Conservation (phyloP, 2,329 filamentous ascomycete species). For the Colletotrichum orbiculare region DNA sequence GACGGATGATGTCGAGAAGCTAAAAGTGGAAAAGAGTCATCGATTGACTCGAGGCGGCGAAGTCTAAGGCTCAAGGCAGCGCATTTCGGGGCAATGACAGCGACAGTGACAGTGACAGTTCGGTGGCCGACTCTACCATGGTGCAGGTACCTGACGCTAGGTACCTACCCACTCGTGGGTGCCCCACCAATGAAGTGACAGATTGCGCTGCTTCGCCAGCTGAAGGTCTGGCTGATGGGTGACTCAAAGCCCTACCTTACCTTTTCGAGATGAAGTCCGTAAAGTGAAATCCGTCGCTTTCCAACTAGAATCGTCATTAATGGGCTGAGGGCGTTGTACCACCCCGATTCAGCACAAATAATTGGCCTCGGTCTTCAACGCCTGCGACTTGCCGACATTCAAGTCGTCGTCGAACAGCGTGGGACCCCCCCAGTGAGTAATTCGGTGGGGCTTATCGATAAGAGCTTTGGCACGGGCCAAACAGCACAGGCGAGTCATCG, state of each 20-base stretch:
- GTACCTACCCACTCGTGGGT: no score
- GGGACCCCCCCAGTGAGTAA: constrained; percentile 27
- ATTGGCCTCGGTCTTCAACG: not conserved
- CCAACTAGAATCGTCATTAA: no score
- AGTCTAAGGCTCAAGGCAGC: constrained; percentile 6
- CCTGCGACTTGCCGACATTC: constrained; percentile 1
- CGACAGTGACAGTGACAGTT: constrained; percentile 23
- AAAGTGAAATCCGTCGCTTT: no score
- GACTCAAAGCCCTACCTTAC: no score
- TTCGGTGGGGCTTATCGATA: constrained; percentile 38
- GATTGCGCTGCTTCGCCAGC: constrained; percentile 27
- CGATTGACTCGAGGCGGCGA: constrained; percentile 34
- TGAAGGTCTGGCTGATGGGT: no score
- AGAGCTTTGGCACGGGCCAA: constrained; percentile 37
- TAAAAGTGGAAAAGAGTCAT: constrained; percentile 29
- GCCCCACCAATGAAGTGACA: constrained; percentile 10
- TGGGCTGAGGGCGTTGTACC: no score
- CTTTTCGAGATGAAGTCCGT: no score
- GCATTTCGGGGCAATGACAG: no score
- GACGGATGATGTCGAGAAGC: constrained; percentile 3
- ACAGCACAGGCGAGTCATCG: not conserved
- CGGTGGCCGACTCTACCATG: constrained; percentile 4
- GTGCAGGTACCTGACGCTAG: not conserved
- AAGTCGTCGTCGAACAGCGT: constrained; percentile 18
- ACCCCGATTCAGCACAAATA: no score